Evolutionary conservation across 768 basidiomycete genomes (phyloP).

Genomic region (Dictyophora rubrovolvata): DNA sequence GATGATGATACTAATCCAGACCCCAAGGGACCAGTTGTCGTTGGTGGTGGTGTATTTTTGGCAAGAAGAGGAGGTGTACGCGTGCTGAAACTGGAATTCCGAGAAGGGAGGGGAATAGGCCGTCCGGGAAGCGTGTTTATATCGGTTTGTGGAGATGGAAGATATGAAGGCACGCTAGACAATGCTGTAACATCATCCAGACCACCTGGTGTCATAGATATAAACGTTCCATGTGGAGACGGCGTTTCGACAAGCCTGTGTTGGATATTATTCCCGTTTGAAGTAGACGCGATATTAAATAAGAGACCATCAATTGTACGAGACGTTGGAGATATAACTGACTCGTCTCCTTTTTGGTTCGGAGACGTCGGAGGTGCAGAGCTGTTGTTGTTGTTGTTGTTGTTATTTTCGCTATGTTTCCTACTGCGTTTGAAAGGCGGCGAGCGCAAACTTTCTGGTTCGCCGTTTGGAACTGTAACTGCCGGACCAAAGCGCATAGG

Average conservation of each 20-base stretch:
- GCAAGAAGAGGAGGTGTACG: not conserved
- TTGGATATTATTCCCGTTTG: not conserved
- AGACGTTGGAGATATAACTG: not conserved
- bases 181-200: not conserved
- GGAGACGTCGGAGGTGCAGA: not conserved
- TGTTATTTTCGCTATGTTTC: not conserved
- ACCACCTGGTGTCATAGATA: not conserved
- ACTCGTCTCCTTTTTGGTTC: not conserved
- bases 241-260: not conserved
- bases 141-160: constrained; percentile 4
- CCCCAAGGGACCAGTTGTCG: no score
- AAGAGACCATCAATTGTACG: not conserved
- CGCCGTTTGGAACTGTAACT: not conserved
- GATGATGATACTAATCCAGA: no score
- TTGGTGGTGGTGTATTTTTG: not conserved
- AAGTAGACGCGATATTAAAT: not conserved
- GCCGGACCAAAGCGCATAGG: constrained; percentile 1
- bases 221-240: not conserved
- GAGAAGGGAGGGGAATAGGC: not conserved
- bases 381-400: no score
- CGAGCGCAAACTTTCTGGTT: not conserved
- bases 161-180: not conserved
- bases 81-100: not conserved
- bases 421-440: not conserved
- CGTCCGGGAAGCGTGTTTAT: not conserved